Base-by-base conservation (phyloP, 1,284 basidiomycete species). In the Psilocybe mexicana region DNA sequence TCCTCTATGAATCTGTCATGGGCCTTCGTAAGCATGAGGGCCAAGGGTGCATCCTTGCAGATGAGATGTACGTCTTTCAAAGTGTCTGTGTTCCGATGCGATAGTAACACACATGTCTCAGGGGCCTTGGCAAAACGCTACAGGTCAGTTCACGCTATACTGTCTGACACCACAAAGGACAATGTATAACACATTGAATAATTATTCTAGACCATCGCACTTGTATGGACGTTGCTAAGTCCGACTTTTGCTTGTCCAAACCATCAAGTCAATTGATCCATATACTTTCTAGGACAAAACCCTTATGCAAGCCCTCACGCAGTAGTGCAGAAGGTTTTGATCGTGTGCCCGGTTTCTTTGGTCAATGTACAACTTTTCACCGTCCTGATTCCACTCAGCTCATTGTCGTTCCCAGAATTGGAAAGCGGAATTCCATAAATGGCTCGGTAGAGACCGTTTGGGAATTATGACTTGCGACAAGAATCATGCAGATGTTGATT, bases 1-100 rank as follows among this genome's bases (percentile, higher is more conserved):
- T 99, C 72, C 80, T 99, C 79, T 99, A 99, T 71, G 93, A 96
- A 70, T 93, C 91, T 64, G 92, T 96, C 23, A 98, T 98, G 93
- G 96, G 96, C 6, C 79, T 98, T 71, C 83, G 92, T 33, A 91
- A 88, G 65, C 89, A 93, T 60, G 92, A 95, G 70, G 89, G 90
- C 6, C 83, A 93, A 64, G 97, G 97, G 1, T 96, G 93, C 66
- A 98, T 99, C 61, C 81, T 99, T 28, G 97, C 96, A 1, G 97
- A 99, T 72, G 96, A 99, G 68, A 96, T 97, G 93, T 92, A 85
- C 85, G 87, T 56, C 59, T 42, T 40, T 50, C 25, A 36, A 28
- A 53, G 54, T 36, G n/a, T 40, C 14, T 56, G 60, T 36, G 36
- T 36, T 36, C 43, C 11, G 45, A 45, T 28, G 18, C 33, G 42